Conservation (phyloP, 1,139 yeast species). For the Groenewaldozyma sp. region DNA sequence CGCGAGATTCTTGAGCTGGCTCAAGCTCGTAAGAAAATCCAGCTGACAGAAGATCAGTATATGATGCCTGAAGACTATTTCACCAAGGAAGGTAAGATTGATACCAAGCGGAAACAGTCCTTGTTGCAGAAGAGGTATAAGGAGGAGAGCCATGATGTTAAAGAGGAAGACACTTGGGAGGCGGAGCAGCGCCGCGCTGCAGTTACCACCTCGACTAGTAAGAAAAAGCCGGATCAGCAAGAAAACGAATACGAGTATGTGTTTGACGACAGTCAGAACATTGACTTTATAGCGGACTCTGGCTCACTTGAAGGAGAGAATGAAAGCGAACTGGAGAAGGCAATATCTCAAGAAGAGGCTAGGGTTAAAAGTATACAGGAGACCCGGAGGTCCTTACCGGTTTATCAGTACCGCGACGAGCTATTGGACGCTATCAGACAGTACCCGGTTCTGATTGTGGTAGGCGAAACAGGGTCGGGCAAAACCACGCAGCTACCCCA, state of each 20-base stretch:
- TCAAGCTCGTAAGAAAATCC: constrained; percentile 33
- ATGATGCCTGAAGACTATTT: constrained; percentile 50
- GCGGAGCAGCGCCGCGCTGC: constrained; percentile 50
- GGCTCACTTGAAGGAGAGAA: constrained; percentile 21
- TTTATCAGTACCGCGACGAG: constrained; percentile 51
- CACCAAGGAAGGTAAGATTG: constrained; percentile 44
- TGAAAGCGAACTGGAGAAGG: constrained; percentile 27
- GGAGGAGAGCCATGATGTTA: constrained; percentile 23
- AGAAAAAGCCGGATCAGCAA: constrained; percentile 16
- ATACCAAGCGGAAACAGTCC: constrained; percentile 42
- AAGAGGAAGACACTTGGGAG: constrained; percentile 54
- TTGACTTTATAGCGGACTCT: constrained; percentile 47
- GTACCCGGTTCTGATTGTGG: constrained; percentile 75
- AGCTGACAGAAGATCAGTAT: constrained; percentile 32
- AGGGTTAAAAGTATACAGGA: constrained; percentile 37
- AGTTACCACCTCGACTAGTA: constrained; percentile 9
- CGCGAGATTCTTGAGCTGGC: constrained; percentile 38
- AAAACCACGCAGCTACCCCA: constrained; percentile 95
- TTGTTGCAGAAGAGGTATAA: constrained; percentile 30
- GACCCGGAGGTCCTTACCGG: constrained; percentile 65
- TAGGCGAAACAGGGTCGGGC: constrained; percentile 98
- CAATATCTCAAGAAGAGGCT: constrained; percentile 36
- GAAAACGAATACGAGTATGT: constrained; percentile 65
- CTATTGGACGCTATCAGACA: constrained; percentile 53
- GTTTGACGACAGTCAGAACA: constrained; percentile 68